Conservation (phyloP, 2,329 filamentous ascomycete species). For the Talaromyces sp. region DNA sequence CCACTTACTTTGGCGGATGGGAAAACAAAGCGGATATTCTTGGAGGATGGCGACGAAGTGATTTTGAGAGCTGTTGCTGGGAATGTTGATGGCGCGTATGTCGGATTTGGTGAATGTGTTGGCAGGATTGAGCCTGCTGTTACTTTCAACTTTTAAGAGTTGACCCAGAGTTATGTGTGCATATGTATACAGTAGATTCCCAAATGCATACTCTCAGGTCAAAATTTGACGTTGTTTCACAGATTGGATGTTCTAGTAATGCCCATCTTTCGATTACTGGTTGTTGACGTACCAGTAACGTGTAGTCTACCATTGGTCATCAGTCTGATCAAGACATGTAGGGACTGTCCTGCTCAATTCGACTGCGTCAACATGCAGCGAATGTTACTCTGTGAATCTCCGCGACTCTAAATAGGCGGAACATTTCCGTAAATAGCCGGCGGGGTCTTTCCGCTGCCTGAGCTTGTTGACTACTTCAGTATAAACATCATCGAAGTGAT, state of each 20-base stretch:
- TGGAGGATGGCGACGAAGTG: conserved; percentile 71
- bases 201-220: not conserved
- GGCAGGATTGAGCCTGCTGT: conserved; percentile 58
- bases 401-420: not conserved
- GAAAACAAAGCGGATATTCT: conserved; percentile 62
- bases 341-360: not conserved
- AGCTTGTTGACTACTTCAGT: not conserved
- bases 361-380: not conserved
- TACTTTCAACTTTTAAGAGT: conserved; percentile 17
- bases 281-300: not conserved
- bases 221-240: not conserved
- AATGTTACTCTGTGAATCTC: not conserved
- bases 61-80: conserved; percentile 65
- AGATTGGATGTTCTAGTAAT: not conserved
- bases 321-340: not conserved
- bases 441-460: not conserved
- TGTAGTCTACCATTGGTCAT: not conserved
- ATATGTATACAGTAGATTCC: not conserved
- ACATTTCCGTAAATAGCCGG: conserved; percentile 22
- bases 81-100: conserved; percentile 57
- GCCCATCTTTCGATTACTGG: not conserved
- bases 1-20: conserved; percentile 60
- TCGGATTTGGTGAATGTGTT: conserved; percentile 73
- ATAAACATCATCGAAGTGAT: not conserved
- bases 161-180: not conserved